phyloP scores from a whole-genome alignment of 306 rosid genomes.

The Ormosia emarginata region DNA sequence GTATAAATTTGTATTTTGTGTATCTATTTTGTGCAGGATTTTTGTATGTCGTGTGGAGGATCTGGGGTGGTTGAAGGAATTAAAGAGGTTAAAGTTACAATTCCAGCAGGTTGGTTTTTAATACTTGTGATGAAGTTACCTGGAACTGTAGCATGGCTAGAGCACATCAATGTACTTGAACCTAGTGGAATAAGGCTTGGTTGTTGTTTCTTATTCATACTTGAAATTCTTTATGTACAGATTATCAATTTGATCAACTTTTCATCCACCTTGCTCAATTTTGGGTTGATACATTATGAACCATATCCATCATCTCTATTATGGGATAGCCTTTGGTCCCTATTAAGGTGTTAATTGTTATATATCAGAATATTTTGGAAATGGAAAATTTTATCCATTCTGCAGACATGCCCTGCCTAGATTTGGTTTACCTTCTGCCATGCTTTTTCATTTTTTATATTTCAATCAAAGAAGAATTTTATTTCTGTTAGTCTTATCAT shows the following conservation, averaged over 20 bases:
- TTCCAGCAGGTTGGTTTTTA: constrained; percentile 85
- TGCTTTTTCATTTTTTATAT: background rate
- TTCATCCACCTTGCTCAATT: background rate
- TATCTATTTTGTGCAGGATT: constrained; percentile 54
- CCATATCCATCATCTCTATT: background rate
- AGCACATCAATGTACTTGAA: constrained; percentile 10
- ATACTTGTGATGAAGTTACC: constrained; percentile 17
- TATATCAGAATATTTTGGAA: constrained; percentile 1
- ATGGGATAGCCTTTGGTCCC: background rate
- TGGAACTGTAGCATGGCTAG: constrained; percentile 7
- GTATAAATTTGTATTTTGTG: constrained; percentile 11
- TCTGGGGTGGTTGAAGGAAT: constrained; percentile 79
- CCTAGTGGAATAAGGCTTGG: background rate
- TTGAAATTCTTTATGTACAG: constrained; percentile 6
- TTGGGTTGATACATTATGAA: background rate
- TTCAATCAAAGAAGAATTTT: background rate
- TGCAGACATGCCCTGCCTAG: constrained; percentile 5
- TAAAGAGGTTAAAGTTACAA: constrained; percentile 74
- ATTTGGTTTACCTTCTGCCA: constrained; percentile 9
- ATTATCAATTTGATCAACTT: background rate
- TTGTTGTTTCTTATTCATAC: constrained; percentile 8
- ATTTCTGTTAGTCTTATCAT: background rate
- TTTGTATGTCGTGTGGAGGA: constrained; percentile 73
- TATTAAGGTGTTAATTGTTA: constrained; percentile 12
- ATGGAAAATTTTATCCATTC: background rate